phyloP scores from a whole-genome alignment of 163 green algal genomes.

The Chlamydomonas reinhardtii region DNA sequence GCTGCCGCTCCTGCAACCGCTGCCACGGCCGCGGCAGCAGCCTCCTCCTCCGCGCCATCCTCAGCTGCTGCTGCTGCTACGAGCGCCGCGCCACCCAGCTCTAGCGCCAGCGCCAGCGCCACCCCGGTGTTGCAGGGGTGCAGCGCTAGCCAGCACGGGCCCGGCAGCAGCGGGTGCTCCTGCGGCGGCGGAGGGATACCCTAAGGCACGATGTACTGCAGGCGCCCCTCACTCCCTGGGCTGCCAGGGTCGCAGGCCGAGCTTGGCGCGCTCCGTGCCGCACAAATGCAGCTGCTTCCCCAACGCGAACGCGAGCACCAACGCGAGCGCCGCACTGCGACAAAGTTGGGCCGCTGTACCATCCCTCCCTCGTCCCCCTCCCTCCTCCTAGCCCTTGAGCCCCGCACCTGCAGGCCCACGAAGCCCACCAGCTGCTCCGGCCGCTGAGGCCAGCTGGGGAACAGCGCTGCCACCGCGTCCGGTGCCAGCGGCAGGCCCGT shows the following conservation, averaged over 20 bases:
- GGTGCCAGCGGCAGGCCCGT: neutral
- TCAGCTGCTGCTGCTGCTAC: neutral
- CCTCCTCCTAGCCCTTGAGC: too few relatives aligned
- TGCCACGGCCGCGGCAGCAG: neutral
- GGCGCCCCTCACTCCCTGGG: too few relatives aligned
- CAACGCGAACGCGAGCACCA: too few relatives aligned
- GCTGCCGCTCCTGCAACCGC: too few relatives aligned
- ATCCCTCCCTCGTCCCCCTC: neutral
- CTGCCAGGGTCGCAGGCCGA: too few relatives aligned
- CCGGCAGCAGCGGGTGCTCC: constrained; percentile 42
- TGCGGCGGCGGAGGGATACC: constrained; percentile 1
- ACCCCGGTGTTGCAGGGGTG: constrained; percentile 37
- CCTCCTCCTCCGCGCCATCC: neutral
- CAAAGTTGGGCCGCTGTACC: too few relatives aligned
- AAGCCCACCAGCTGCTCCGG: constrained; percentile 9
- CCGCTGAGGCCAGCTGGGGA: neutral
- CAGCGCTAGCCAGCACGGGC: constrained; percentile 20
- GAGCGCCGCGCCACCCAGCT: neutral
- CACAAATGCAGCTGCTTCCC: too few relatives aligned
- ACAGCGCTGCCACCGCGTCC: neutral
- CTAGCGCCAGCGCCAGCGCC: constrained; percentile 27
- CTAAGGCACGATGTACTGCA: too few relatives aligned
- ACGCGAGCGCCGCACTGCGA: too few relatives aligned
- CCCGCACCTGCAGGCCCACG: constrained; percentile 16
- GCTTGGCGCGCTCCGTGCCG: too few relatives aligned